Evolutionary conservation across 1,139 yeast genomes (phyloP).

Genomic region (Arxiozyma bovina): DNA sequence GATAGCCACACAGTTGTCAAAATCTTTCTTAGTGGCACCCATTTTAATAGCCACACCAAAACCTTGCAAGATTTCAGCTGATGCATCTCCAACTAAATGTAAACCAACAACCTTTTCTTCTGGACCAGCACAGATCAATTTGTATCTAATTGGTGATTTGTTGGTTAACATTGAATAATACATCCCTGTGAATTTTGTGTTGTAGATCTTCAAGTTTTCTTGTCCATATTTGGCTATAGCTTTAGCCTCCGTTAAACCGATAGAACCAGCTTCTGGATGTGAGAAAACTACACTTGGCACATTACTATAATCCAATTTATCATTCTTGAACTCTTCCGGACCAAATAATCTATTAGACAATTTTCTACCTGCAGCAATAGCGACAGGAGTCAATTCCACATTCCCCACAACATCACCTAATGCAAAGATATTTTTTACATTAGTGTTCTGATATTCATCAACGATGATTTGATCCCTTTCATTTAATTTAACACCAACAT

Average conservation of each 20-base stretch:
- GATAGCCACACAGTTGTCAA: conserved; percentile 92
- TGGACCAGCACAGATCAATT: conserved; percentile 65
- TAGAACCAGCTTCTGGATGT: conserved; percentile 95
- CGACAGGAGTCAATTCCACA: conserved; percentile 93
- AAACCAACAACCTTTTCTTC: conserved; percentile 93
- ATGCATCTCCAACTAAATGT: conserved; percentile 82
- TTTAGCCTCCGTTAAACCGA: conserved; percentile 72
- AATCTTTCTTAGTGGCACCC: conserved; percentile 96
- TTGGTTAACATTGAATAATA: conserved; percentile 82
- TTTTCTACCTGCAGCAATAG: conserved; percentile 96
- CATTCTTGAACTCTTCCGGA: conserved; percentile 51
- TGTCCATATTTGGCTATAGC: conserved; percentile 75
- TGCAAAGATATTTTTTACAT: conserved; percentile 64
- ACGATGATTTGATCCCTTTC: conserved; percentile 53
- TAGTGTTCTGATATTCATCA: conserved; percentile 82
- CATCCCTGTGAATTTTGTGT: conserved; percentile 81
- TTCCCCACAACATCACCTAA: conserved; percentile 91
- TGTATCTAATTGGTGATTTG: conserved; percentile 83
- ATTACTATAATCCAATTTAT: conserved; percentile 73
- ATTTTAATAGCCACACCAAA: conserved; percentile 94
- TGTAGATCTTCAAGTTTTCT: conserved; percentile 72
- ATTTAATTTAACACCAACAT: conserved; percentile 60
- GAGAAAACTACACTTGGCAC: conserved; percentile 90
- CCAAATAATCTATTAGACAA: conserved; percentile 88
- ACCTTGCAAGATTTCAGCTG: conserved; percentile 93